Percentiles rank a stretch among this genome's conserved stretches.
These are phyloP conservation scores for Beauveria australis DNA, from an alignment of 2,329 filamentous ascomycete genomes.

Conservation along the genomic window DNA sequence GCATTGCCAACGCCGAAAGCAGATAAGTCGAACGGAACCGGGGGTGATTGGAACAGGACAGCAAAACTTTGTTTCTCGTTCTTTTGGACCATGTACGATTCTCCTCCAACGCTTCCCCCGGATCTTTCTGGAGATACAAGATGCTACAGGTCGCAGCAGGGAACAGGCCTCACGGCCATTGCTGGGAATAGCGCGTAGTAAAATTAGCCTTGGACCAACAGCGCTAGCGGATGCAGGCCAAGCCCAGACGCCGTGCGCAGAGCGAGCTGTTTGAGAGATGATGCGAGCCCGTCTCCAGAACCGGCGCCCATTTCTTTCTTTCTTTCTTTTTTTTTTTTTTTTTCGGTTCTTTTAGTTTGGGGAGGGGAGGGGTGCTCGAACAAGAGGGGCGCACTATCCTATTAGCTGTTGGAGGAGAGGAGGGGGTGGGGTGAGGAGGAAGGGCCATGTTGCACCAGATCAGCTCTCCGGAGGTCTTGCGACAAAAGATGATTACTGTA, in stretches of 20 bases:
- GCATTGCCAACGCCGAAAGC: not conserved
- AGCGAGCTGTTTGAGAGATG: not conserved
- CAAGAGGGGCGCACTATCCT: not conserved
- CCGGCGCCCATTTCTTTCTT: not conserved
- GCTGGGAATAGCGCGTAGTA: not conserved
- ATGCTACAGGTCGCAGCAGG: not conserved
- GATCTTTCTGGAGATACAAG: not conserved
- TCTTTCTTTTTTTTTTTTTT: not conserved
- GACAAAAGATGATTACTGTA: not conserved
- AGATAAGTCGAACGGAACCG: not conserved
- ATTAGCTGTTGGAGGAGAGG: not conserved
- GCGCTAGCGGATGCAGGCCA: not conserved
- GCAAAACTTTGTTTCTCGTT: not conserved
- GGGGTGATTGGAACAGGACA: not conserved
- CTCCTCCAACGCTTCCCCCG: no score
- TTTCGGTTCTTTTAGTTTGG: not conserved
- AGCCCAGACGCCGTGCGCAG: not conserved
- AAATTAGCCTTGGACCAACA: not conserved
- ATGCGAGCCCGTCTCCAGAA: not conserved
- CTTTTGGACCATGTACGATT: not conserved
- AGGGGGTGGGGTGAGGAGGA: no score
- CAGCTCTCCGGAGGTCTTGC: not conserved
- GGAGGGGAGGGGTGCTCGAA: not conserved
- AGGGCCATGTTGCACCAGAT: no score
- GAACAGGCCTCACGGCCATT: not conserved